Percentiles rank a stretch among this genome's conserved stretches.
Evolutionary conservation across 768 basidiomycete species (phyloP).

Genomic region (Clitopilus hobsonii): DNA sequence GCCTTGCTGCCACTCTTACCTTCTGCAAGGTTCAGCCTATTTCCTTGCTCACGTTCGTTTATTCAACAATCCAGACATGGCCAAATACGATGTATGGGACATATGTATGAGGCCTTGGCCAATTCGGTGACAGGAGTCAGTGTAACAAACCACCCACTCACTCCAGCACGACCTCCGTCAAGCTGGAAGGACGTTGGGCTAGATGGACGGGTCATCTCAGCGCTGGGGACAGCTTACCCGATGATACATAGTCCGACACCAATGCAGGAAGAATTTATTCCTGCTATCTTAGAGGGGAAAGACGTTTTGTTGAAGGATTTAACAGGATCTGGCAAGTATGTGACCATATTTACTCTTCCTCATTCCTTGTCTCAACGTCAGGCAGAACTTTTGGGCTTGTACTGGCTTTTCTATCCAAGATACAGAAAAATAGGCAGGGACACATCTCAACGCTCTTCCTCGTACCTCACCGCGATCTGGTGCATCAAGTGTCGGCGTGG

Average conservation of each 20-base stretch:
- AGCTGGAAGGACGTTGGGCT: constrained; percentile 54
- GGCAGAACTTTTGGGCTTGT: constrained; percentile 69
- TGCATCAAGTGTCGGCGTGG: constrained; percentile 64
- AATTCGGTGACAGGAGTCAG: neutral
- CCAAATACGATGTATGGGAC: neutral
- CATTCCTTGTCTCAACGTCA: neutral
- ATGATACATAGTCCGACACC: constrained; percentile 51
- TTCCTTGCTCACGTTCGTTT: neutral
- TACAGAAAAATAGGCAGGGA: constrained; percentile 10
- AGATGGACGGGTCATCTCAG: constrained; percentile 39
- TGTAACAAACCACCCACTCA: neutral
- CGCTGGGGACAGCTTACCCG: constrained; percentile 58
- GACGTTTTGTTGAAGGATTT: constrained; percentile 65
- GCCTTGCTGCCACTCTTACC: constrained; percentile 14
- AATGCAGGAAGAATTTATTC: constrained; percentile 57
- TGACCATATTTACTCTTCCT: too few relatives aligned
- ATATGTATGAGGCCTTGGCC: constrained; percentile 3
- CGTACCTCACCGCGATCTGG: constrained; percentile 72
- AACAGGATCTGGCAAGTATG: constrained; percentile 81
- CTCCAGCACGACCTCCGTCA: neutral
- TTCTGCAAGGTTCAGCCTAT: neutral
- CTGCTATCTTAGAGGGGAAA: constrained; percentile 48
- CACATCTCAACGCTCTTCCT: constrained; percentile 54
- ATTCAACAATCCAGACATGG: neutral
- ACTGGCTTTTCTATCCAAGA: constrained; percentile 47